A percentile compares a stretch with the other conserved stretches of the same genome.
These are phyloP conservation scores for Sordariomycetes sp. DNA, from an alignment of 2,329 filamentous ascomycete genomes.

Conservation along the genomic window DNA sequence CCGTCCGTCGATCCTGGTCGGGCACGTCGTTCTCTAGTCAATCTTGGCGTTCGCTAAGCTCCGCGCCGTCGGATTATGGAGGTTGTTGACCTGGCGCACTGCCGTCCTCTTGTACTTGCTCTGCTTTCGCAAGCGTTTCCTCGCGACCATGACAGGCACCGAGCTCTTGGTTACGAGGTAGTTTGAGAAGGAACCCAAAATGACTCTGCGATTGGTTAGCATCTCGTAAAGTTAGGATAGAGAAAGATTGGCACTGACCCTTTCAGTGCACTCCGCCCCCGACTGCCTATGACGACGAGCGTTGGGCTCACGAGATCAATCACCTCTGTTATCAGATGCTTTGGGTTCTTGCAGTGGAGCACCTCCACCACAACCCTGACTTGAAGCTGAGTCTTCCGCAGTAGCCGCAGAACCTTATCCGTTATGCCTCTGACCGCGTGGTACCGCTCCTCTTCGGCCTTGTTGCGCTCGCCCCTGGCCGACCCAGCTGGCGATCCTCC, in stretches of 20 bases:
- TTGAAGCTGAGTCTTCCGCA: slow-evolving; percentile 86
- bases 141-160: slow-evolving; percentile 94
- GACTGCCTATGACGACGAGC: slow-evolving; percentile 83
- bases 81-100: slow-evolving; percentile 71
- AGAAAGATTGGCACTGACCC: slow-evolving; percentile 49
- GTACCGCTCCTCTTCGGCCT: slow-evolving; percentile 68
- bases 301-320: slow-evolving; percentile 91
- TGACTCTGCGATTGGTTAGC: slow-evolving; percentile 54
- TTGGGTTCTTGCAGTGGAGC: slow-evolving; percentile 95
- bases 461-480: slow-evolving; percentile 33
- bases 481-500: slow-evolving; percentile 6
- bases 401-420: slow-evolving; percentile 70
- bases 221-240: no score
- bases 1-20: background rate
- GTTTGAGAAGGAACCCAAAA: slow-evolving; percentile 93
- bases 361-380: slow-evolving; percentile 92
- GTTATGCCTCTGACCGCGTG: slow-evolving; percentile 78
- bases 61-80: slow-evolving; percentile 58
- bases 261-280: slow-evolving; percentile 85
- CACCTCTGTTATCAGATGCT: slow-evolving; percentile 92
- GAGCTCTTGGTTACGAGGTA: slow-evolving; percentile 96
- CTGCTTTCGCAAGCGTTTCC: slow-evolving; percentile 82
- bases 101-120: slow-evolving; percentile 64
- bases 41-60: slow-evolving; percentile 66
- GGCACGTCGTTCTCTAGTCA: slow-evolving; percentile 38